These are phyloP conservation scores for Oryza punctata DNA, from an alignment of 176 grass and related monocot species.

Conservation along the genomic window DNA sequence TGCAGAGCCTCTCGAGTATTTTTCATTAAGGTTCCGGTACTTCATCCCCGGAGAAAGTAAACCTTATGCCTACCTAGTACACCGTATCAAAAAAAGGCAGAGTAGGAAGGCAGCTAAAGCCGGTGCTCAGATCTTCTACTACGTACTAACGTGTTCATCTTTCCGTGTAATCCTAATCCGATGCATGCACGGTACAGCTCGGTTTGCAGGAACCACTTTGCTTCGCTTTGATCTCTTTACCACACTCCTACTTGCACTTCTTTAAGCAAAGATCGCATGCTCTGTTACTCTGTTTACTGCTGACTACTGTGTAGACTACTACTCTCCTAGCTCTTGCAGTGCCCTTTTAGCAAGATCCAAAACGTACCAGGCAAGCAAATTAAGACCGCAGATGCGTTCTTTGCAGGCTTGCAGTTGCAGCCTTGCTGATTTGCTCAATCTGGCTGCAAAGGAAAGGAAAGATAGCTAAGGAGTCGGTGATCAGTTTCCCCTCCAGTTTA, in stretches of 20 bases:
- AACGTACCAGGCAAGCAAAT: conserved; percentile 43
- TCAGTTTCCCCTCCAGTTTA: background rate
- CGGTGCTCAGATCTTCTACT: background rate
- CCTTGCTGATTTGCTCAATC: conserved; percentile 1
- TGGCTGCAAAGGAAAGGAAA: background rate
- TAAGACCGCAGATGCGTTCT: background rate
- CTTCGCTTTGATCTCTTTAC: conserved; percentile 40
- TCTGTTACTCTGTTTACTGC: background rate
- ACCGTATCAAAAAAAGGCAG: background rate
- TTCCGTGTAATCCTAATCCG: background rate
- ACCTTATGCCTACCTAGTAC: background rate
- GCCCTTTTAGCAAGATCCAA: conserved; percentile 38
- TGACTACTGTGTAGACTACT: background rate
- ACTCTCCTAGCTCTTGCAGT: background rate
- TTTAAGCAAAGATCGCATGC: conserved; percentile 34
- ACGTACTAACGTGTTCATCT: background rate
- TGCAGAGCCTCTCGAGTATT: too few species aligned
- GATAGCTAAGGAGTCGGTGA: background rate
- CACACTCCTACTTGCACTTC: background rate
- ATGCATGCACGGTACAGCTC: conserved; percentile 29
- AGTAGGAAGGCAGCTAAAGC: conserved; percentile 27
- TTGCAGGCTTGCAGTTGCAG: background rate
- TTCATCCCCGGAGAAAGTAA: background rate
- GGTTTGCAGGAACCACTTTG: conserved; percentile 31
- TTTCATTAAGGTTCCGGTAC: too few species aligned